phyloP scores from a whole-genome alignment of 129 eudicot genomes.

The Flaveria trinervia region DNA sequence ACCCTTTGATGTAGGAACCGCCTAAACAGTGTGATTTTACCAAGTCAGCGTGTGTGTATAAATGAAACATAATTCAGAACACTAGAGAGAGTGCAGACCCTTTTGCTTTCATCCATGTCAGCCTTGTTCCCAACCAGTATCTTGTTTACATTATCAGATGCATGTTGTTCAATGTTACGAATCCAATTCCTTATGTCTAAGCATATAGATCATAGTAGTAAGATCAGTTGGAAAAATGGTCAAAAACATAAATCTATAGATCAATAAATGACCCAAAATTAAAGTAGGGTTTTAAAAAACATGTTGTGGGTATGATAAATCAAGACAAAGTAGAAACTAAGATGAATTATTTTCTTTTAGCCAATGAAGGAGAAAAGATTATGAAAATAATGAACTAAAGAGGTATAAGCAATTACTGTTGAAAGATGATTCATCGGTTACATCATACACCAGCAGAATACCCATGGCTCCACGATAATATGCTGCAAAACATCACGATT shows the following conservation, averaged over 20 bases:
- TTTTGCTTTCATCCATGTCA: constrained; percentile 91
- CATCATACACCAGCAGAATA: constrained; percentile 88
- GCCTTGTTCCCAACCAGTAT: constrained; percentile 90
- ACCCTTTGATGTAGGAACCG: constrained; percentile 91
- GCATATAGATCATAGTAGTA: constrained; percentile 19
- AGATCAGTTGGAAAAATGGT: constrained; percentile 15
- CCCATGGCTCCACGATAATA: constrained; percentile 99
- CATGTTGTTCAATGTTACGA: constrained; percentile 94
- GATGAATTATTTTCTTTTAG: not conserved
- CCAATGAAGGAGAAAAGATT: not conserved
- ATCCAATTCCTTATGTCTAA: constrained; percentile 94
- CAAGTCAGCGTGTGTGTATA: constrained; percentile 20
- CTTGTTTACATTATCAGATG: constrained; percentile 92
- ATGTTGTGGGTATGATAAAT: constrained; percentile 15
- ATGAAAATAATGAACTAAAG: constrained; percentile 5
- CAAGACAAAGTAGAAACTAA: not conserved
- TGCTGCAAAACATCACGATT: constrained; percentile 51
- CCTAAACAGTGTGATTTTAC: constrained; percentile 48
- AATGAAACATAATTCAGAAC: not conserved
- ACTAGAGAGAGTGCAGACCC: constrained; percentile 49
- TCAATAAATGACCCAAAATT: constrained; percentile 12
- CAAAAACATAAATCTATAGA: not conserved
- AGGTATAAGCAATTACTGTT: constrained; percentile 59
- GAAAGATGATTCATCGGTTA: constrained; percentile 86
- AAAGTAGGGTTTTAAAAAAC: not conserved